Percentiles rank a stretch among this genome's conserved stretches.
Conservation (phyloP, 352 stramenopile genomes). For the Phytophthora aleatoria region DNA sequence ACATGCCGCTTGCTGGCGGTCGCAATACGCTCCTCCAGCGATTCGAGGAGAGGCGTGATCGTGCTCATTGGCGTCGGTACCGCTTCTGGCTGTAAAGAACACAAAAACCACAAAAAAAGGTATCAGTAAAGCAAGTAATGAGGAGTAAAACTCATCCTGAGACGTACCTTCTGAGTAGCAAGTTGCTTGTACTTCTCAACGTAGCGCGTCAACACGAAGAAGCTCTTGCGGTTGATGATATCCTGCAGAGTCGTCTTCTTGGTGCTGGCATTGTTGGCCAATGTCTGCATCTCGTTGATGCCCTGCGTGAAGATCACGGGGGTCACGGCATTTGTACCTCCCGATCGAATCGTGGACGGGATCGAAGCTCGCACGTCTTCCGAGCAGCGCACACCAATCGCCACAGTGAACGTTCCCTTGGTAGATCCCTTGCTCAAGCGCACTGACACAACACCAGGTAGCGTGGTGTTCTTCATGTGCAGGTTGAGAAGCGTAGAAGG, state of each 20-base stretch:
- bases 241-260: slow-evolving; percentile 78
- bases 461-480: slow-evolving; percentile 72
- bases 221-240: slow-evolving; percentile 78
- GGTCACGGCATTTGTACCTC: slow-evolving; percentile 57
- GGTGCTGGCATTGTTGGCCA: slow-evolving; percentile 70
- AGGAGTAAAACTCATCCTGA: neutral
- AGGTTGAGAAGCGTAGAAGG: slow-evolving; percentile 77
- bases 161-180: slow-evolving; percentile 39
- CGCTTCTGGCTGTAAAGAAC: slow-evolving; percentile 36
- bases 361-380: slow-evolving; percentile 47
- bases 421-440: slow-evolving; percentile 58
- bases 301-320: slow-evolving; percentile 77
- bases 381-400: slow-evolving; percentile 63
- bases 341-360: slow-evolving; percentile 50
- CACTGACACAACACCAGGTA: slow-evolving; percentile 78
- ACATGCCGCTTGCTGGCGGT: slow-evolving; percentile 63
- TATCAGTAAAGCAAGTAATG: slow-evolving; percentile 7
- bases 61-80: slow-evolving; percentile 52
- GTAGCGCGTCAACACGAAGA: slow-evolving; percentile 58
- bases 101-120: slow-evolving; percentile 5
- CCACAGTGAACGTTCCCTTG: slow-evolving; percentile 55
- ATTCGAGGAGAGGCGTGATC: slow-evolving; percentile 47
- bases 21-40: slow-evolving; percentile 58
- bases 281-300: slow-evolving; percentile 85
- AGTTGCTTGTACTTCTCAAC: slow-evolving; percentile 69